Base-by-base conservation (phyloP, 345 rosid species). In the Pistacia vera region DNA sequence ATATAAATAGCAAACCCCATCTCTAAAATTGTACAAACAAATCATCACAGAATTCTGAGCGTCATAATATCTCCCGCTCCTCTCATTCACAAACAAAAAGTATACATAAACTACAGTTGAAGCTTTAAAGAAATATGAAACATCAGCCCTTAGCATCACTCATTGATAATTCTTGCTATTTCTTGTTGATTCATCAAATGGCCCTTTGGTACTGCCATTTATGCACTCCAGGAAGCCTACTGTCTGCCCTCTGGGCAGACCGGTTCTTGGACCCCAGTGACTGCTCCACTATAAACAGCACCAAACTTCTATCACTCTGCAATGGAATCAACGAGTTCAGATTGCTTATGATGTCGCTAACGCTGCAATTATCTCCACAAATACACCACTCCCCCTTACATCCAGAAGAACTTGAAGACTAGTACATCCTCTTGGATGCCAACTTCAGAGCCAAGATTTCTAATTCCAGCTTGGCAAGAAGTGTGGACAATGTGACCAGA, bases 381-480 rank as follows among this genome's bases (percentile, higher is more conserved):
- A 58, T 86, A 81, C 71, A 73, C 82, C 14, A 77, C 77, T 44
- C 88, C 86, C 46, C 82, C 83, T 11, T 77, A 84, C 56, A 64
- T 86, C 70, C 86, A 84, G 67, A 86, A 82, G 81, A 86, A 86
- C 81, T 77, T 86, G 75, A 82, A 82, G 75, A 74, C 75, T 44
- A 86, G 87, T 62, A 84, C 71, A 66, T 92, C 71, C 90, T 94
- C 60, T 71, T 92, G 76, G 98, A 94, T 75, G 81, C 84, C 22
- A 88, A 81, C 60, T 82, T 92, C 65, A 81, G 87, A 83, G 95
- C 94, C 76, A 94, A 92, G 83, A 61, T 94, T 25, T 72, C 89
- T 2, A 90, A 94, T 77, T 92, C 92, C 56, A 91, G 95, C 1
- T 68, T 88, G n/a, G 97, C 95, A 3, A 90, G 97, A 81, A 71